Percentiles rank a stretch among this genome's conserved stretches.
Conservation (phyloP, 2,329 filamentous ascomycete species). For the Drechslera avenae region DNA sequence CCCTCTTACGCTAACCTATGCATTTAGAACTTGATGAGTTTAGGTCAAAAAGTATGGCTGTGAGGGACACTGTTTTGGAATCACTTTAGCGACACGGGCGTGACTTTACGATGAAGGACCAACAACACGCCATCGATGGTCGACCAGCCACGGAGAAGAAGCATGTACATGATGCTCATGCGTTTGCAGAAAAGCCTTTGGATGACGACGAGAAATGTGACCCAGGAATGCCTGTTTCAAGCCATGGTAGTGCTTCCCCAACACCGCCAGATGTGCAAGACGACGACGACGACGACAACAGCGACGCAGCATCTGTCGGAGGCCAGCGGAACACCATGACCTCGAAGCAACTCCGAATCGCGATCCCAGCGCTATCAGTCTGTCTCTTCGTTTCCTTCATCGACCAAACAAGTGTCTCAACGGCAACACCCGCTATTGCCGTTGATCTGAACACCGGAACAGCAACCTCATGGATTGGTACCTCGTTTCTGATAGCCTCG, state of each 20-base stretch:
- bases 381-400: slow-evolving; percentile 62
- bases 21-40: too few species aligned
- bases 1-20: too few species aligned
- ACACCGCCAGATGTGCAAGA: not conserved
- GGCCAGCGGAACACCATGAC: slow-evolving; percentile 63
- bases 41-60: too few species aligned
- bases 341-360: slow-evolving; percentile 55
- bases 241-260: not conserved
- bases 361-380: slow-evolving; percentile 60
- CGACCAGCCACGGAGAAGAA: not conserved
- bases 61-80: too few species aligned
- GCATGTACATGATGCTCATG: not conserved
- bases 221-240: not conserved
- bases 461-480: slow-evolving; percentile 63
- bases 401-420: slow-evolving; percentile 62
- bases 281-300: slow-evolving; percentile 4
- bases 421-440: slow-evolving; percentile 45
- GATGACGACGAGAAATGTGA: not conserved
- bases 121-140: not conserved
- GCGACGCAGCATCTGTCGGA: slow-evolving; percentile 21
- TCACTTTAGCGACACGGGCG: too few species aligned
- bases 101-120: not conserved
- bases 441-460: slow-evolving; percentile 45
- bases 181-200: not conserved
- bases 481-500: slow-evolving; percentile 60